Percentiles rank a stretch among this genome's conserved stretches.
Conservation (phyloP, 164 flowering plant genomes). For the Vitis rupestris region DNA sequence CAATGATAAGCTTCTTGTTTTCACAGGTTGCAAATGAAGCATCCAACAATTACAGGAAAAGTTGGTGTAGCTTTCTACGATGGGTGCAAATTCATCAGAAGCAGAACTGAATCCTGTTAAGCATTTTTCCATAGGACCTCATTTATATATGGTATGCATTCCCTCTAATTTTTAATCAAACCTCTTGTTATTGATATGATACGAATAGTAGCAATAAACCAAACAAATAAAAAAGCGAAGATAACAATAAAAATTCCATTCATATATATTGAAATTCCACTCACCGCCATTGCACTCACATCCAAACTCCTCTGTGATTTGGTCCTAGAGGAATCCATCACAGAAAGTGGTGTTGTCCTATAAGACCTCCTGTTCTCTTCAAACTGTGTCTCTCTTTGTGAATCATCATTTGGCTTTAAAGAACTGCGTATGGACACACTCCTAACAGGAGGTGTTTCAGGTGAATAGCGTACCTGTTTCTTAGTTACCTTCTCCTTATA, state of each 20-base stretch:
- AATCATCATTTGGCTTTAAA: constrained; percentile 38
- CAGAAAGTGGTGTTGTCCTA: constrained; percentile 40
- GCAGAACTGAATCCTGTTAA: background rate
- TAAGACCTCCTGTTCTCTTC: constrained; percentile 63
- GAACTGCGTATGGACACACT: constrained; percentile 38
- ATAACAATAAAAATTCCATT: no score
- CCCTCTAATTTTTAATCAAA: background rate
- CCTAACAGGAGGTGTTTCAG: constrained; percentile 51
- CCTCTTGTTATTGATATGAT: background rate
- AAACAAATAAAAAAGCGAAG: no score
- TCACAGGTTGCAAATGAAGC: background rate
- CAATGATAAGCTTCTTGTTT: background rate
- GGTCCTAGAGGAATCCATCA: constrained; percentile 49
- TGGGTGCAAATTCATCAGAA: background rate
- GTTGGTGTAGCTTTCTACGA: no score
- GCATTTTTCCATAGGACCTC: background rate
- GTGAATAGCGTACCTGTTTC: constrained; percentile 43
- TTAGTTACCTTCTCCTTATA: constrained; percentile 47
- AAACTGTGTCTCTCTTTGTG: constrained; percentile 37
- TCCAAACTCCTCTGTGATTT: constrained; percentile 48
- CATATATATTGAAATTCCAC: constrained; percentile 18
- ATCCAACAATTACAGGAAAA: no score
- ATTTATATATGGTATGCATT: background rate
- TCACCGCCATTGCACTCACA: constrained; percentile 44
- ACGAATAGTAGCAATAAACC: background rate